Conservation (phyloP, 2,329 filamentous ascomycete genomes). For the Hymenoscyphus albidus region DNA sequence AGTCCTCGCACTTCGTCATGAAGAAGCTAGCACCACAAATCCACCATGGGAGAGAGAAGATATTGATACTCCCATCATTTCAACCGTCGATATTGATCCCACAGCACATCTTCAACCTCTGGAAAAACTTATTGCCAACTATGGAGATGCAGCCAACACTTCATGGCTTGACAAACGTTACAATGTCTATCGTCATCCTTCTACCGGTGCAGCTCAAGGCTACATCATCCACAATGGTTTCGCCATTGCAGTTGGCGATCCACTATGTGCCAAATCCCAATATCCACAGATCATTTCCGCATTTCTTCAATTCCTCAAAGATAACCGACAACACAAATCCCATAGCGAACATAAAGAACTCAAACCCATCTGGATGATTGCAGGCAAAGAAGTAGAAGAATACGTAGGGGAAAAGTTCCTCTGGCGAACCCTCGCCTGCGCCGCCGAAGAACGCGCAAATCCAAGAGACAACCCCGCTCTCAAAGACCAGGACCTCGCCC, state of each 20-base stretch:
- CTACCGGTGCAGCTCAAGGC: slow-evolving; percentile 78
- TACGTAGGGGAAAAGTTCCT: slow-evolving; percentile 75
- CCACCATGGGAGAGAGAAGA: slow-evolving; percentile 52
- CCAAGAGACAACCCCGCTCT: slow-evolving; percentile 63
- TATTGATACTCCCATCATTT: slow-evolving; percentile 31
- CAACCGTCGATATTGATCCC: slow-evolving; percentile 4
- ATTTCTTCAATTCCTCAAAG: slow-evolving; percentile 72
- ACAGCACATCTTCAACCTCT: slow-evolving; percentile 59
- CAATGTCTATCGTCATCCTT: slow-evolving; percentile 76
- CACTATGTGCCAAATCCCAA: slow-evolving; percentile 76
- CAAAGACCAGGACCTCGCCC: slow-evolving; percentile 70
- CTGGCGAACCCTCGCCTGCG: slow-evolving; percentile 86
- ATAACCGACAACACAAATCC: slow-evolving; percentile 31
- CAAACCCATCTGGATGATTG: slow-evolving; percentile 85
- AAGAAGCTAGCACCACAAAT: slow-evolving; percentile 78
- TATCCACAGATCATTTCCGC: slow-evolving; percentile 68
- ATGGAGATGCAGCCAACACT: slow-evolving; percentile 89
- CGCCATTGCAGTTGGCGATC: slow-evolving; percentile 82
- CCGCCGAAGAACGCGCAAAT: slow-evolving; percentile 83
- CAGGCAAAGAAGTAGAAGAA: slow-evolving; percentile 73
- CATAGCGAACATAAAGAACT: slow-evolving; percentile 57
- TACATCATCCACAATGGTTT: slow-evolving; percentile 75
- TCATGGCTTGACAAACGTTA: slow-evolving; percentile 91
- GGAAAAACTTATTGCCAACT: slow-evolving; percentile 89
- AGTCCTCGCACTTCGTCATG: slow-evolving; percentile 68